Conservation (phyloP, 768 basidiomycete genomes). For the Pleurotus eryngii region DNA sequence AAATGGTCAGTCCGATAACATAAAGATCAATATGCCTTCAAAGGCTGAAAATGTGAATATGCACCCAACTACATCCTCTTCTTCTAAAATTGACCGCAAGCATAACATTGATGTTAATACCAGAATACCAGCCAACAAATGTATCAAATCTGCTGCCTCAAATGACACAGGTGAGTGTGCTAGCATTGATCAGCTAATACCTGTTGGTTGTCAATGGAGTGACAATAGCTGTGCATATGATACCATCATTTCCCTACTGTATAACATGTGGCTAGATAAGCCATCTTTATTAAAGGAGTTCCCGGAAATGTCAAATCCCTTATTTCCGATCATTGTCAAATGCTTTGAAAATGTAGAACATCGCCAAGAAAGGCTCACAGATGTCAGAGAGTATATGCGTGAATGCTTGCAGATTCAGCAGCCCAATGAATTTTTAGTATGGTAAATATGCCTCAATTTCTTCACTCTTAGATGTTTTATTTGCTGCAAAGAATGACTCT, state of each 20-base stretch:
- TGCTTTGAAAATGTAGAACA: neutral
- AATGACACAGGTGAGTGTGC: neutral
- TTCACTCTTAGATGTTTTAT: neutral
- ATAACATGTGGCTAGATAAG: constrained; percentile 16
- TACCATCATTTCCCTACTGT: constrained; percentile 18
- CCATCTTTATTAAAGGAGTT: constrained; percentile 2
- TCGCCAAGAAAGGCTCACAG: neutral
- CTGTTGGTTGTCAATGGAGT: constrained; percentile 16
- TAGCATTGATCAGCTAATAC: neutral
- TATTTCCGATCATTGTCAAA: neutral
- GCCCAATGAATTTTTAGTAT: neutral
- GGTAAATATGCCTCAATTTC: neutral
- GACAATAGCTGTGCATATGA: constrained; percentile 31
- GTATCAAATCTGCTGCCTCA: neutral
- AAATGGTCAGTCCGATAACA: neutral
- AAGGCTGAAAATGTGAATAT: neutral
- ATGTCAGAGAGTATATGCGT: neutral
- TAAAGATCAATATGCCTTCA: neutral
- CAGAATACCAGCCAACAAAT: neutral
- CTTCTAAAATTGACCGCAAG: neutral
- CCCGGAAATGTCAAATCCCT: neutral
- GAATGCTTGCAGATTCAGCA: neutral
- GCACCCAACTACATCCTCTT: neutral
- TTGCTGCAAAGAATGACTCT: neutral
- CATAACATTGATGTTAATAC: neutral